Conservation (phyloP, 1,284 basidiomycete genomes). For the Ganoderma leucocontextum region DNA sequence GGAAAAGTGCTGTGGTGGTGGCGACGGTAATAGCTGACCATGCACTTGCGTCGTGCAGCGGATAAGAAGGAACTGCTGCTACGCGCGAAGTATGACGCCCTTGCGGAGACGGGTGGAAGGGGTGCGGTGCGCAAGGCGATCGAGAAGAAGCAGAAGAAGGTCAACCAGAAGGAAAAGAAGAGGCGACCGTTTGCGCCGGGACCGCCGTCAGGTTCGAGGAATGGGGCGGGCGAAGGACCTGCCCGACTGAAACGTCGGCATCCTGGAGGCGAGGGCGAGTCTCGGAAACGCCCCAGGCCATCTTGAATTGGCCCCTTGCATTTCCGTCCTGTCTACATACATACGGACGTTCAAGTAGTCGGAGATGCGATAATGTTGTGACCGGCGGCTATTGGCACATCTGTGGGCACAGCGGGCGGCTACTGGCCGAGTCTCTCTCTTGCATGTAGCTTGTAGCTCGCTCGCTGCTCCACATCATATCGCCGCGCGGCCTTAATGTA, state of each 20-base stretch:
- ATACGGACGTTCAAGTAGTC: not conserved
- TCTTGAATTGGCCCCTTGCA: not conserved
- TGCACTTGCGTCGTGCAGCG: constrained; percentile 53
- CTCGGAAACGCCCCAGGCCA: constrained; percentile 22
- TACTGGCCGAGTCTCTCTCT: constrained; percentile 5
- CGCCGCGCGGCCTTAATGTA: constrained; percentile 27
- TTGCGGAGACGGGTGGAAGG: constrained; percentile 79
- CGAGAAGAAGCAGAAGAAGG: constrained; percentile 89
- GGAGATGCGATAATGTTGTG: not conserved
- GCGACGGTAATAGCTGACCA: constrained; percentile 9
- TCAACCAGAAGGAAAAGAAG: constrained; percentile 90
- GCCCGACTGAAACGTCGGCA: constrained; percentile 25
- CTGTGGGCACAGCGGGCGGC: not conserved
- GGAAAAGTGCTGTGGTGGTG: constrained; percentile 9
- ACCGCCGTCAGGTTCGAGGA: constrained; percentile 16
- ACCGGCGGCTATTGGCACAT: not conserved
- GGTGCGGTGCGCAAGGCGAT: constrained; percentile 87
- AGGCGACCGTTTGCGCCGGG: constrained; percentile 68
- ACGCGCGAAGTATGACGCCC: constrained; percentile 79
- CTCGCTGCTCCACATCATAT: constrained; percentile 14
- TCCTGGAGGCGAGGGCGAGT: constrained; percentile 13
- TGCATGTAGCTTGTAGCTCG: constrained; percentile 30
- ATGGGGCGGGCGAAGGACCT: constrained; percentile 7
- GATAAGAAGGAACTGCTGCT: constrained; percentile 80
- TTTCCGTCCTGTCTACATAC: not conserved